These are phyloP conservation scores for Verticillium dahliae DNA, from an alignment of 2,329 filamentous ascomycete genomes.

Conservation along the genomic window DNA sequence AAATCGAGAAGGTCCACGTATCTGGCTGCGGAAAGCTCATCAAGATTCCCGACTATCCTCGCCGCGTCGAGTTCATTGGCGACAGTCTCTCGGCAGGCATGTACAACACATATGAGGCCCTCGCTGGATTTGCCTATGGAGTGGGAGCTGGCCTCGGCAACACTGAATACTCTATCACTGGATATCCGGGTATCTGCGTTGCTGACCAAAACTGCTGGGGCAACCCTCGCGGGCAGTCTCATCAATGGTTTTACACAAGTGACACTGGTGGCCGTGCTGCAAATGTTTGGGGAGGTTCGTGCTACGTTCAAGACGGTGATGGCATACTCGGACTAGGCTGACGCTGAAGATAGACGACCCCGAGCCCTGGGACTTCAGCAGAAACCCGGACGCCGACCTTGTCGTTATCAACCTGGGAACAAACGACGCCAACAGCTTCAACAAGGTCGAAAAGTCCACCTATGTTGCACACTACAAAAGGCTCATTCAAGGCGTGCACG, in stretches of 20 bases:
- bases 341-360: constrained; percentile 24
- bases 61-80: constrained; percentile 35
- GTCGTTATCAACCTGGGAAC: constrained; percentile 41
- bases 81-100: constrained; percentile 47
- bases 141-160: constrained; percentile 50
- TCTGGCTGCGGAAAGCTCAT: constrained; percentile 35
- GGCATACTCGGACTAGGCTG: not conserved
- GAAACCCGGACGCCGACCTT: constrained; percentile 33
- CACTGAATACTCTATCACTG: constrained; percentile 51
- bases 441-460: constrained; percentile 28
- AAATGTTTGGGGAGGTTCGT: constrained; percentile 34
- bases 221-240: constrained; percentile 38
- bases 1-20: constrained; percentile 46
- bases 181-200: constrained; percentile 52
- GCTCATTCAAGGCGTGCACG: constrained; percentile 38
- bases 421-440: constrained; percentile 35
- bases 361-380: constrained; percentile 37
- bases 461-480: constrained; percentile 35
- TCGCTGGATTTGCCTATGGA: constrained; percentile 50
- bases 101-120: constrained; percentile 51
- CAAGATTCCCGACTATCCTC: constrained; percentile 27
- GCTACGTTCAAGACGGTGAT: constrained; percentile 3
- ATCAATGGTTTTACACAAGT: constrained; percentile 52
- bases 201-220: constrained; percentile 50
- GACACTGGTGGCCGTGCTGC: constrained; percentile 43